Base-by-base conservation (phyloP, 1,284 basidiomycete genomes). In the Apiotrichum mycotoxinovorans region DNA sequence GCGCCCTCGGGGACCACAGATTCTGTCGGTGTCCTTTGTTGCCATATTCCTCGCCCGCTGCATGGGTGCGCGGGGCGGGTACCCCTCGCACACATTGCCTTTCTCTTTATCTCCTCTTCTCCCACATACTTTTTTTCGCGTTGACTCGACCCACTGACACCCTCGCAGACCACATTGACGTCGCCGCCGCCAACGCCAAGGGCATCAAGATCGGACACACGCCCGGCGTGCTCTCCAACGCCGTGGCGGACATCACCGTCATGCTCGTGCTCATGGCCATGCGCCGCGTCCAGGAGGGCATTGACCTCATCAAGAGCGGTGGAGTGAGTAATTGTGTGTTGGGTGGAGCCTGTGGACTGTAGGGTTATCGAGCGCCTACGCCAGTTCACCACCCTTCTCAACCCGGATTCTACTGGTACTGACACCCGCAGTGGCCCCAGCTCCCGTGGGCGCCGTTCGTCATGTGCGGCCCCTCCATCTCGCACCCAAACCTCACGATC, bases 231-330 rank as follows among this genome's bases (percentile, higher is more conserved):
- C 82, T 96, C 22, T 92, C 88, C 14, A 87, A 89, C 67, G 89
- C 92, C 58, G 91, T 93, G 34, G 93, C 94, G 12, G 94, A 97
- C 73, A 75, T 91, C 12, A 84, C 87, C 0, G 81, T 95, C 43
- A 89, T 95, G 85, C 83, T 98, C 5, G 86, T 87, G 1, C 82
- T 98, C 33, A 96, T 95, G 91, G 89, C 91, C 0, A 84, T 87
- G 51, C 83, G 94, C 20, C 87, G 90, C 48, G 87, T 81, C 2
- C 85, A 85, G 35, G 79, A 85, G 62, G 84, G 84, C 0, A 82
- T 84, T 51, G 71, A 79, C 1, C 67, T 91, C 8, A 88, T 93
- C 10, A 81, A 86, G 63, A 22, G n/a, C n/a, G 76, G 81, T 11
- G 88, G 89, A 38, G 89, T 84, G 73, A 44, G 81, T 70, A 23